Conservation (phyloP, 371 early-diverging fungal genomes). For the Mucor irregularis region DNA sequence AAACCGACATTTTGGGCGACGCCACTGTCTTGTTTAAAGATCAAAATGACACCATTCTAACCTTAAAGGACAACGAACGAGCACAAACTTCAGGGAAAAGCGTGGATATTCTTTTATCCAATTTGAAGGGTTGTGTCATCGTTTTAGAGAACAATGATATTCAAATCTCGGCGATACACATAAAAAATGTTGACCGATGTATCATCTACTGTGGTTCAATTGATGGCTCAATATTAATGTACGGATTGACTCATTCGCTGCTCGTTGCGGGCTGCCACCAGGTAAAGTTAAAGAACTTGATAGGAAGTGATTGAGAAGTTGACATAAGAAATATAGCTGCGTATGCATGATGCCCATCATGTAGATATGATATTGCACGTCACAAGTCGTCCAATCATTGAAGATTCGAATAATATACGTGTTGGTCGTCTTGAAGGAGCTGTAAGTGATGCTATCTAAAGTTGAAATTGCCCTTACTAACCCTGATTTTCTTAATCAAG, state of each 20-base stretch:
- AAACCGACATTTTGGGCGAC: slow-evolving; percentile 10
- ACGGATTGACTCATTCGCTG: slow-evolving; percentile 59
- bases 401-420: slow-evolving; percentile 63
- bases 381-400: slow-evolving; percentile 81
- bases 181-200: slow-evolving; percentile 62
- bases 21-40: slow-evolving; percentile 31
- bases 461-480: slow-evolving; percentile 9
- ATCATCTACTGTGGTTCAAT: slow-evolving; percentile 64
- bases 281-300: no score
- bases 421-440: slow-evolving; percentile 25
- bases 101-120: slow-evolving; percentile 56
- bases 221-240: slow-evolving; percentile 68
- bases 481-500: background rate
- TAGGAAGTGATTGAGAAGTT: background rate
- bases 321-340: slow-evolving; percentile 49
- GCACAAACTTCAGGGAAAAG: background rate
- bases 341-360: slow-evolving; percentile 72
- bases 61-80: background rate
- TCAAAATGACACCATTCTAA: background rate
- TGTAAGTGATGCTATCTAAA: slow-evolving; percentile 3
- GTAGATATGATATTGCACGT: slow-evolving; percentile 68
- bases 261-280: slow-evolving; percentile 75
- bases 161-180: slow-evolving; percentile 63
- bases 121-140: slow-evolving; percentile 57
- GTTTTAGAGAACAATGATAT: slow-evolving; percentile 35